These are phyloP conservation scores for Auricularia sp. DNA, from an alignment of 768 basidiomycete species.

Conservation along the genomic window DNA sequence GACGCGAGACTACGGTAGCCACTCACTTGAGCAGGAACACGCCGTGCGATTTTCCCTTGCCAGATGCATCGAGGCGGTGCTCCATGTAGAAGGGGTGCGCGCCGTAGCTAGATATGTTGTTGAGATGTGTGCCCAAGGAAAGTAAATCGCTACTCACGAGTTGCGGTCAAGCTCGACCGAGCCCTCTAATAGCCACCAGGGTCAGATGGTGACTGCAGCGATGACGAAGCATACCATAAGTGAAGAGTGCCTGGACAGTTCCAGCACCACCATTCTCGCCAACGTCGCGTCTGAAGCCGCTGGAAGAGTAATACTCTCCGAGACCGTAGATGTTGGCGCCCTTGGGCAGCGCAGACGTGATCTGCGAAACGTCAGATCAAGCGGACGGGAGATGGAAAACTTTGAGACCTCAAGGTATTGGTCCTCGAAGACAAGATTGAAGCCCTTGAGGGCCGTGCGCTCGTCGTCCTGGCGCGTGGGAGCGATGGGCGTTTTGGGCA, in stretches of 20 bases:
- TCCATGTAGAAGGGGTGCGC: conserved; percentile 11
- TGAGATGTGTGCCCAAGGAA: too few relatives aligned
- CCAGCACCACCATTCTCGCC: background rate
- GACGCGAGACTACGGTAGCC: background rate
- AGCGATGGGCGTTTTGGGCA: conserved; percentile 52
- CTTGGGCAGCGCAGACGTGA: conserved; percentile 13
- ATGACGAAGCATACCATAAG: too few relatives aligned
- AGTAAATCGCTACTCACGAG: too few relatives aligned
- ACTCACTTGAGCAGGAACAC: conserved; percentile 22
- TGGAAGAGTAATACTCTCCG: conserved; percentile 13
- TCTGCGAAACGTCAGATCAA: background rate
- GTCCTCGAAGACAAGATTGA: conserved; percentile 22
- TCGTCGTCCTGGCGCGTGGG: conserved; percentile 24
- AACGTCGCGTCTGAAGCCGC: background rate
- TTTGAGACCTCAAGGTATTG: conserved; percentile 19
- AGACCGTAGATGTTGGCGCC: conserved; percentile 24
- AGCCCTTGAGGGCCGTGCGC: conserved; percentile 10
- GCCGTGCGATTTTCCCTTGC: conserved; percentile 18
- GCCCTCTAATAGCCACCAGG: conserved; percentile 51
- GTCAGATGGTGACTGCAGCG: conserved; percentile 37
- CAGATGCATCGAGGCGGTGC: background rate
- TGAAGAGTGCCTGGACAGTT: too few relatives aligned
- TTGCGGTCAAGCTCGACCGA: background rate
- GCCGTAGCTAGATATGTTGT: conserved; percentile 2
- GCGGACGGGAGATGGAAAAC: background rate